phyloP scores from a whole-genome alignment of 2,329 filamentous ascomycete species.

The Drechslerella dactyloides region DNA sequence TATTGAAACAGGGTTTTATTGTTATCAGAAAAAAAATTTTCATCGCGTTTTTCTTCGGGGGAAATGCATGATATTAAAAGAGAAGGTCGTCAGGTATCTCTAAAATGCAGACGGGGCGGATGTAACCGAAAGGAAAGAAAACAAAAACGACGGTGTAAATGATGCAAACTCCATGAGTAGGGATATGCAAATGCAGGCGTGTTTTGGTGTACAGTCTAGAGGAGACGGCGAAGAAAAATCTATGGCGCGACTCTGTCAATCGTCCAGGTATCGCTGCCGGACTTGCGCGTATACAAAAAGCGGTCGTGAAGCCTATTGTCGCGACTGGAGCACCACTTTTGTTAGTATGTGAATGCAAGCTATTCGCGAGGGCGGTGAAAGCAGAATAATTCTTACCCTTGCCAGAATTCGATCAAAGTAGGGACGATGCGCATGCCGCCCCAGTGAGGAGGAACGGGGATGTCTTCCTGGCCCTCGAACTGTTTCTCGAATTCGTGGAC shows the following conservation, averaged over 20 bases:
- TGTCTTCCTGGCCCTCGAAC: conserved; percentile 77
- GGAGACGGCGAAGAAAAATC: conserved; percentile 11
- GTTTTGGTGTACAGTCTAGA: conserved; percentile 46
- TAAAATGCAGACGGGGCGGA: conserved; percentile 45
- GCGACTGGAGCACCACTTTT: conserved; percentile 68
- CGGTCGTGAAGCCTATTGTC: conserved; percentile 90
- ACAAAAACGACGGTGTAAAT: conserved; percentile 41
- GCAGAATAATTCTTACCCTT: conserved; percentile 50
- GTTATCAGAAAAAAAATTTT: conserved; percentile 18
- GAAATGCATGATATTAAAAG: conserved; percentile 47
- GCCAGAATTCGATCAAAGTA: conserved; percentile 88
- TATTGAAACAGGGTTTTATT: no score
- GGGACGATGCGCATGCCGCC: conserved; percentile 86
- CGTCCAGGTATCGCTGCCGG: conserved; percentile 65
- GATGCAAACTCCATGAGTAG: conserved; percentile 44
- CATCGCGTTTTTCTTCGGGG: conserved; percentile 31
- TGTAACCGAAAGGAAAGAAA: conserved; percentile 25
- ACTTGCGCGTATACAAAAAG: conserved; percentile 77
- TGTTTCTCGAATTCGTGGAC: conserved; percentile 76
- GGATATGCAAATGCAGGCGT: conserved; percentile 38
- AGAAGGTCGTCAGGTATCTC: conserved; percentile 50
- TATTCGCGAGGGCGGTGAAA: background rate
- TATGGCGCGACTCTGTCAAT: conserved; percentile 77
- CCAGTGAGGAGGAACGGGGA: conserved; percentile 94
- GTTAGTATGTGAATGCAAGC: no score